Conservation (phyloP, 768 basidiomycete genomes). For the Phylloporus sp. region DNA sequence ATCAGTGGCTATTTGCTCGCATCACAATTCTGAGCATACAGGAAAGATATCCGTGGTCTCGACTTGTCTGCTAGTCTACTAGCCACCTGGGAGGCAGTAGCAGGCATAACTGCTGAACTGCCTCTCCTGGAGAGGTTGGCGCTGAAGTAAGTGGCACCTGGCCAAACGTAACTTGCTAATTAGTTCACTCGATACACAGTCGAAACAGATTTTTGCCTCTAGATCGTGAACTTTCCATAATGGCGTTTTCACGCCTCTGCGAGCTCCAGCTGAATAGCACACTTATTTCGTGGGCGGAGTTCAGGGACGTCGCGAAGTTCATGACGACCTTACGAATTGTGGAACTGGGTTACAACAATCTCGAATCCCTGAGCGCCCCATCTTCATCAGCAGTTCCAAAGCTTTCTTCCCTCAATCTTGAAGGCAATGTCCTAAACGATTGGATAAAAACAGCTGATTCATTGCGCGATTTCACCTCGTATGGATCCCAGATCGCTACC, state of each 20-base stretch:
- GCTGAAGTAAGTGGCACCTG: constrained; percentile 63
- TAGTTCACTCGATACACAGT: constrained; percentile 37
- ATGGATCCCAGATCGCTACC: constrained; percentile 6
- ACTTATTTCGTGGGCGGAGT: constrained; percentile 65
- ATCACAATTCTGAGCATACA: constrained; percentile 12
- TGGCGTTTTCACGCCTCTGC: constrained; percentile 46
- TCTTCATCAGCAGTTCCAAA: constrained; percentile 16
- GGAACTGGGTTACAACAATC: constrained; percentile 68
- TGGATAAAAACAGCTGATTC: constrained; percentile 51
- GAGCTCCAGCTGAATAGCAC: constrained; percentile 76
- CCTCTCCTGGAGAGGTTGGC: constrained; percentile 58
- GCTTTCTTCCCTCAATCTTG: constrained; percentile 60
- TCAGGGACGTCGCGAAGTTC: constrained; percentile 41
- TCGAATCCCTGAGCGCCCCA: constrained; percentile 33
- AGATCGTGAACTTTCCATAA: constrained; percentile 26
- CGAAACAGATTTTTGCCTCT: constrained; percentile 58
- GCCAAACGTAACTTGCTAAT: constrained; percentile 13
- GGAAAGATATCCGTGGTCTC: constrained; percentile 66
- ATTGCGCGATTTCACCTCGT: constrained; percentile 44
- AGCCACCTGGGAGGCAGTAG: constrained; percentile 63
- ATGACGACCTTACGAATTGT: constrained; percentile 54
- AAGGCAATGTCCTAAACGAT: constrained; percentile 55
- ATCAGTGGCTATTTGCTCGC: constrained; percentile 4
- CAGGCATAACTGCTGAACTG: constrained; percentile 57
- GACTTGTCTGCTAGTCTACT: constrained; percentile 78